These are phyloP conservation scores for Lactarius hatsudake DNA, from an alignment of 768 basidiomycete genomes.

Conservation along the genomic window DNA sequence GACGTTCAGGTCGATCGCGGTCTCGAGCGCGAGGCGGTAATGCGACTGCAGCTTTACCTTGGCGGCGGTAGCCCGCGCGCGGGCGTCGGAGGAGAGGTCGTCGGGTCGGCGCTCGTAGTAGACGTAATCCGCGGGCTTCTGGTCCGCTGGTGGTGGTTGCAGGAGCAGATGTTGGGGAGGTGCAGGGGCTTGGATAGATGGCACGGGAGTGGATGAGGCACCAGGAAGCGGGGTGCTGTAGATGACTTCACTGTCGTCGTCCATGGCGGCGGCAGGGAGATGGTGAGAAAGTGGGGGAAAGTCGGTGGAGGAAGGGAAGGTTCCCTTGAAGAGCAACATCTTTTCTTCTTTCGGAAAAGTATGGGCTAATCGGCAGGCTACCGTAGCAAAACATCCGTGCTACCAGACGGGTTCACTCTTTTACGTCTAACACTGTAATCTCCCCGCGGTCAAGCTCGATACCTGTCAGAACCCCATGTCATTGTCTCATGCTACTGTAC, in stretches of 20 bases:
- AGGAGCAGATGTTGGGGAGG: not conserved
- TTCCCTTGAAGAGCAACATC: too few species aligned
- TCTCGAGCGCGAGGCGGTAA: slow-evolving; percentile 94
- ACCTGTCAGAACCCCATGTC: too few species aligned
- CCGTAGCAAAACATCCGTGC: too few species aligned
- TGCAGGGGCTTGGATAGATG: not conserved
- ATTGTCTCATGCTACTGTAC: too few species aligned
- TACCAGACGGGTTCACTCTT: too few species aligned
- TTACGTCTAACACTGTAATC: too few species aligned
- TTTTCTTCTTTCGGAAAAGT: too few species aligned
- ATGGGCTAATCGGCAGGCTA: too few species aligned
- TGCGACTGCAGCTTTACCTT: slow-evolving; percentile 95
- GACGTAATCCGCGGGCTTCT: slow-evolving; percentile 74
- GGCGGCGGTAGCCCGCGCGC: slow-evolving; percentile 83
- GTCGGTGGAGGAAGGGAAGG: too few species aligned
- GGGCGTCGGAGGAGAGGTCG: slow-evolving; percentile 75
- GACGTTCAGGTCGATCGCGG: slow-evolving; percentile 91
- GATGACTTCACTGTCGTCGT: slow-evolving; percentile 22
- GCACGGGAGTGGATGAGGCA: not conserved
- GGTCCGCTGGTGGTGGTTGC: slow-evolving; percentile 3
- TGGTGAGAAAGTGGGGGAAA: too few species aligned
- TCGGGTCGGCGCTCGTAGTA: slow-evolving; percentile 82
- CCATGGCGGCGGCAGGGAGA: slow-evolving; percentile 1
- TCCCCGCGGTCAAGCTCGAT: too few species aligned
- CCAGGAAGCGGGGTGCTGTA: slow-evolving; percentile 26